A percentile compares a stretch with the other conserved stretches of the same genome.
Evolutionary conservation across 148 eudicot species (phyloP).

Genomic region (Chenopodium album): DNA sequence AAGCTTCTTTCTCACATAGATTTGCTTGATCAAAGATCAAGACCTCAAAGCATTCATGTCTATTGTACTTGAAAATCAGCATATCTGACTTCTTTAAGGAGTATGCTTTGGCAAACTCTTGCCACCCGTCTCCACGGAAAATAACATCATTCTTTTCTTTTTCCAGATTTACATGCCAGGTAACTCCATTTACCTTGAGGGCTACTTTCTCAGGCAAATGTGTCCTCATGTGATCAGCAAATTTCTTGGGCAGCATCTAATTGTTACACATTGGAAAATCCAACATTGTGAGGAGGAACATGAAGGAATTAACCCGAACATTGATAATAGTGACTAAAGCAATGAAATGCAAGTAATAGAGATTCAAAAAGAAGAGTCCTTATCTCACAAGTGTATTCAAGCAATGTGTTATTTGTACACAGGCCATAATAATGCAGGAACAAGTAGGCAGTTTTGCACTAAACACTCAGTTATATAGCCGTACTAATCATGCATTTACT

Average conservation of each 20-base stretch:
- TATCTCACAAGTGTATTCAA: too few relatives aligned
- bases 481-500: too few relatives aligned
- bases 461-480: too few relatives aligned
- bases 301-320: neutral
- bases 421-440: too few relatives aligned
- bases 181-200: conserved; percentile 16
- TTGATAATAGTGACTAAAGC: too few relatives aligned
- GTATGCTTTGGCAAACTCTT: conserved; percentile 28
- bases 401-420: too few relatives aligned
- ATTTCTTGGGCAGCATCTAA: conserved; percentile 28
- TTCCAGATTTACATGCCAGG: conserved; percentile 19
- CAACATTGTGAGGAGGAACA: neutral
- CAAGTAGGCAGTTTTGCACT: too few relatives aligned
- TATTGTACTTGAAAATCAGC: conserved; percentile 18
- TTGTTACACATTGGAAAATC: neutral
- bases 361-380: too few relatives aligned
- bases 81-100: conserved; percentile 18
- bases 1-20: conserved; percentile 23
- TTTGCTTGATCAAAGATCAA: conserved; percentile 20
- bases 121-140: conserved; percentile 18
- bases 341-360: neutral
- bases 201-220: conserved; percentile 14
- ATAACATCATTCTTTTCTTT: conserved; percentile 9
- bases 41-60: conserved; percentile 23
- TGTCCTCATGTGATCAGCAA: conserved; percentile 20